Base-by-base conservation (phyloP, 2,329 filamentous ascomycete species). In the Aspergillus sp. region DNA sequence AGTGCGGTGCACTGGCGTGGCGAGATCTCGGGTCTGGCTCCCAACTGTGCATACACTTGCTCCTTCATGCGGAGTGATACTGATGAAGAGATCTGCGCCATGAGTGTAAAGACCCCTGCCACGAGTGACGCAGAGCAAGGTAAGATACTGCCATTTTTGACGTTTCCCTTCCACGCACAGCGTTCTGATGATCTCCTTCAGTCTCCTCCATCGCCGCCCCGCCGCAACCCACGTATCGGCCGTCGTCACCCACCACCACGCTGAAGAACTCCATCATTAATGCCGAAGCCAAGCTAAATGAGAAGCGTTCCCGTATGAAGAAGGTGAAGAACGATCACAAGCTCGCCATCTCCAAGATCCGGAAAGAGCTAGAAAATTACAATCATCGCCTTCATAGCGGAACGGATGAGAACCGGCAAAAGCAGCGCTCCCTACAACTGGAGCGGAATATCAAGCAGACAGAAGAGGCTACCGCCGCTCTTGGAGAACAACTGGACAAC, bases 231-330 rank as follows among this genome's bases (percentile, higher is more conserved):
- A 77, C 81, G 25, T 76, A 86, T 50, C 80, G 83, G 41, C 84
- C 84, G 43, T 83, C 83, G 36, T 87, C 84, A 20, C 84, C 84
- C 14, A 81, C 80, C 13, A 86, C 84, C 14, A 87, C 84, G 1
- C 72, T 87, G 47, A 85, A 81, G 66, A 85, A 86, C 54, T 86
- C 84, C 6, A 85, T 87, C 49, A 74, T 80, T 56, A 82, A 83
- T 36, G 82, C 82, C 36, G 83, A 87, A 64, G 75, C 78, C 47
- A 84, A 84, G 62, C 70, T 86, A 21, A 79, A 79, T 55, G 84
- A 87, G 56, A 78, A 79, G 51, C 80, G 82, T 47, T 78, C 81
- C 58, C 80, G 81, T 42, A 69, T 83, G 49, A 84, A 82, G 66
- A 81, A 82, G 61, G 78, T 76, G 52, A 83, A 82, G 60, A 83